Evolutionary conservation across 768 basidiomycete genomes (phyloP), one percentile per base, ranked within the genome.

Genomic region (Lactifluus volemus): DNA sequence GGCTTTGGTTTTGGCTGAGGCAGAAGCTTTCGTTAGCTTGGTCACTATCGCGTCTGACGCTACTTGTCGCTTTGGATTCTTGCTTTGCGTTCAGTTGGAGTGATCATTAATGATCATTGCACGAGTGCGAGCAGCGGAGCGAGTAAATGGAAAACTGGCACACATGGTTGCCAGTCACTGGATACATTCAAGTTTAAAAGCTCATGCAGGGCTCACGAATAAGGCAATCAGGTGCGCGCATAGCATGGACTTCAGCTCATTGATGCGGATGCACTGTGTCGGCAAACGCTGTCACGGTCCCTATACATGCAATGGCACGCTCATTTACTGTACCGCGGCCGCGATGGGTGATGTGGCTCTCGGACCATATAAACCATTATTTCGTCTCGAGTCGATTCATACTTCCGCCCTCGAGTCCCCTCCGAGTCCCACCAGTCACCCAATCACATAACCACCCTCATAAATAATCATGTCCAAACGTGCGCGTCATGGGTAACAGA

Each of bases 381-480:
- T 11, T 10, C 14, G 14, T 36, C 21, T 59, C 34, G 15, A 34
- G 11, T 30, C 42, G 17, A 25, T 25, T 34, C n/a, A 25, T 17
- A 52, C 36, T 14, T 8, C n/a, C 34, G 1, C 21, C 15, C 39
- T 17, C n/a, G 8, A 44, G 10, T 8, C 32, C 41, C 58, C 30
- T 25, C 41, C 25, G 25, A 25, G 25, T 25, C 25, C 57, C 30
- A 32, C 32, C 8, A 9, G 21, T 34, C 17, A 44, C 30, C 32
- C 49, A 19, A 6, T 25, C 19, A 10, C n/a, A 19, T 29, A 42
- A 9, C 25, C 25, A 25, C 25, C 25, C 38, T 49, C 45, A 57
- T 39, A 48, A 15, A 29, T 19, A 58, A 42, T 32, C 54, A 69
- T 70, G 69, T 63, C 70, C 32, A 49, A 42, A 60, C 67, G 70